Base-by-base conservation (phyloP, 129 eudicot genomes). In the Flaveria linearis region DNA sequence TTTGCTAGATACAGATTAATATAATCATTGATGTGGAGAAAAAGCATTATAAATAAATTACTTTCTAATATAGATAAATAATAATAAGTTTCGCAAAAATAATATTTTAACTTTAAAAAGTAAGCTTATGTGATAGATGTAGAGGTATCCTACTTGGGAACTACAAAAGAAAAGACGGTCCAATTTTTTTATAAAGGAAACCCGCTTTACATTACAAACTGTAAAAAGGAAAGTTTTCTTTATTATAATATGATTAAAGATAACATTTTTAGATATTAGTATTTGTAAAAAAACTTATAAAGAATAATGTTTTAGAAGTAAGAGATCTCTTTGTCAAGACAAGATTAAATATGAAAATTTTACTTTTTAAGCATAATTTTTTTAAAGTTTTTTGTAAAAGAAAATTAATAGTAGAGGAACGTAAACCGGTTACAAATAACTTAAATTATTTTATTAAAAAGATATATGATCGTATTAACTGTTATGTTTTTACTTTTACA, bases 71-170 rank as follows among this genome's bases (percentile, higher is more conserved):
- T 9, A 66, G 1, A 63, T 36, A 36, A 9, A 28, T 25, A 16
- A 33, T 6, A 30, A 8, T 30, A 14, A 30, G 22, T 20, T n/a
- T 30, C 46, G 26, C 18, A 13, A 7, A 64, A 16, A 66, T 39
- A 16, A 66, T 39, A 39, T 36, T 36, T 66, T 66, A 16, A 36
- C 28, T 39, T 66, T 66, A 39, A 41, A 64, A 64, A 64, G 69
- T 30, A 63, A 30, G 69, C 16, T 63, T 49, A 9, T 28, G 68
- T 36, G 49, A 65, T 30, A 64, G 49, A 66, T 66, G 71, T 9
- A 66, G 70, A 65, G 70, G 50, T 65, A 66, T 66, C 71, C 41
- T 66, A 39, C 41, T 65, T 65, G 71, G 71, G 71, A 65, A 36
- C 71, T 9, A 65, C 71, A 65, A 65, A 65, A 65, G 71, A 65